phyloP scores from a whole-genome alignment of 1,139 yeast genomes.

The Candida tetrigidarum region DNA sequence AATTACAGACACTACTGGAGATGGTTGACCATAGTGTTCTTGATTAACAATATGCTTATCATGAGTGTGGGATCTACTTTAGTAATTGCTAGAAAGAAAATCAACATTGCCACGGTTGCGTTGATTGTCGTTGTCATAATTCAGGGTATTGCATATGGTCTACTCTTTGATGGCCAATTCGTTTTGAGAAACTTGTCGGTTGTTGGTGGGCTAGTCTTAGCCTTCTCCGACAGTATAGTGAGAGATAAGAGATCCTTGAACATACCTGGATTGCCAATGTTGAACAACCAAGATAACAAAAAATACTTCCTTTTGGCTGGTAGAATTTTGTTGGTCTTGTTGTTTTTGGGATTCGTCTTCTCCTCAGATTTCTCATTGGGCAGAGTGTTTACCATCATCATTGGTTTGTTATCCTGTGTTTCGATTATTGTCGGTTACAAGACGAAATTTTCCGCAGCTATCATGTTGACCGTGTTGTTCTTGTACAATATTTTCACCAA shows the following conservation, averaged over 20 bases:
- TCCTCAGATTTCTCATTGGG: conserved; percentile 75
- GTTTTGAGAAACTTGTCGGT: conserved; percentile 87
- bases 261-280: conserved; percentile 91
- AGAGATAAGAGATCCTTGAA: conserved; percentile 71
- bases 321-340: conserved; percentile 79
- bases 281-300: conserved; percentile 80
- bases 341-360: conserved; percentile 86
- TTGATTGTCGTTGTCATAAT: conserved; percentile 73
- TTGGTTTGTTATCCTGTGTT: conserved; percentile 74
- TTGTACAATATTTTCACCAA: conserved; percentile 80
- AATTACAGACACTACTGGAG: conserved; percentile 81
- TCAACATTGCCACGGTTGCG: conserved; percentile 73
- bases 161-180: conserved; percentile 80
- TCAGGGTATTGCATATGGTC: conserved; percentile 91
- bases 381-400: conserved; percentile 64
- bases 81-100: conserved; percentile 71
- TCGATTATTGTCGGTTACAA: conserved; percentile 92
- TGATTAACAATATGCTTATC: conserved; percentile 62
- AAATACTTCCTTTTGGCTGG: conserved; percentile 90
- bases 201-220: conserved; percentile 90
- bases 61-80: conserved; percentile 79
- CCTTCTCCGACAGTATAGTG: conserved; percentile 87
- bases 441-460: conserved; percentile 86
- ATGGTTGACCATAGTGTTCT: conserved; percentile 74
- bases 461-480: conserved; percentile 73